Conservation (phyloP, 495 filamentous ascomycete species). For the Penicillium arizonense region DNA sequence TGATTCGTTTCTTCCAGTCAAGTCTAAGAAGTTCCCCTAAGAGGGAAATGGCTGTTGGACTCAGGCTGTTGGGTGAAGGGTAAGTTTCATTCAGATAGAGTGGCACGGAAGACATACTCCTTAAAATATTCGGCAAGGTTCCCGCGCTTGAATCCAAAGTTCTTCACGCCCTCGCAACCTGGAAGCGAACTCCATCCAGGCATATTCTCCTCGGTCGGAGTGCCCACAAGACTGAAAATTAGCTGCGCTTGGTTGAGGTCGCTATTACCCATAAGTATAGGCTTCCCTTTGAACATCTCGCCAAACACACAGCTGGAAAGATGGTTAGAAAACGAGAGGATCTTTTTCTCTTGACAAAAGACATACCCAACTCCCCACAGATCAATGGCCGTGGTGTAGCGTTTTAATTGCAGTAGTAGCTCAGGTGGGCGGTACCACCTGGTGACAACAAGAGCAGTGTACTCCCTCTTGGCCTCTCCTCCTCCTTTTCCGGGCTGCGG, state of each 20-base stretch:
- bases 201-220: slow-evolving; percentile 89
- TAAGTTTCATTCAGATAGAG: neutral
- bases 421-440: slow-evolving; percentile 97
- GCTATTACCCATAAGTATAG: slow-evolving; percentile 85
- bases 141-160: slow-evolving; percentile 60
- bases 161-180: slow-evolving; percentile 72
- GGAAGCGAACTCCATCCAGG: slow-evolving; percentile 83
- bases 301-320: slow-evolving; percentile 83
- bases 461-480: slow-evolving; percentile 83
- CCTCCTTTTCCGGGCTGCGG: slow-evolving; percentile 78
- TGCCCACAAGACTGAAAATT: slow-evolving; percentile 91
- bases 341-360: neutral
- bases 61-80: slow-evolving; percentile 33
- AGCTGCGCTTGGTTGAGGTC: slow-evolving; percentile 86
- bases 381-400: slow-evolving; percentile 95
- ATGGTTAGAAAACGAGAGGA: neutral
- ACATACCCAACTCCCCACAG: slow-evolving; percentile 94
- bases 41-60: slow-evolving; percentile 68
- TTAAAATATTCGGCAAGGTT: slow-evolving; percentile 71
- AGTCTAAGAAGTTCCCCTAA: slow-evolving; percentile 81
- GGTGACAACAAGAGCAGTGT: slow-evolving; percentile 93
- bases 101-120: slow-evolving; percentile 47
- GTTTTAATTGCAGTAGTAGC: slow-evolving; percentile 78
- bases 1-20: slow-evolving; percentile 84
- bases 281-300: slow-evolving; percentile 94